Evolutionary conservation across 164 flowering plant genomes (phyloP).

Genomic region (Saururus chinensis): DNA sequence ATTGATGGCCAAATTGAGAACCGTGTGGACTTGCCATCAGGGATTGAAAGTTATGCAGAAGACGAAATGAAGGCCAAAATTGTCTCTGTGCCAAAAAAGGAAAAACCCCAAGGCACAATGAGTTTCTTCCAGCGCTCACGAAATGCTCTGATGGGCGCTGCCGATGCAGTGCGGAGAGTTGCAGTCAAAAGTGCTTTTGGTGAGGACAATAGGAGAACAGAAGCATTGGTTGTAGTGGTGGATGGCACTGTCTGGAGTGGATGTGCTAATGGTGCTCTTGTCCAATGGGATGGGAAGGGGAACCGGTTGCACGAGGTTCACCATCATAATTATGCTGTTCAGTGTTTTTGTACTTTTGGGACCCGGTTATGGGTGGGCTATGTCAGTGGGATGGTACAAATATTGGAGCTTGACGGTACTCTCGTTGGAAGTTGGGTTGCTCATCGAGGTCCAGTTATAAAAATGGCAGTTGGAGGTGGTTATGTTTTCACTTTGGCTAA

Average conservation of each 20-base stretch:
- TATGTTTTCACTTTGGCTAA: conserved; percentile 74
- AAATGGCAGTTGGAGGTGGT: conserved; percentile 56
- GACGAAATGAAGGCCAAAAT: conserved; percentile 71
- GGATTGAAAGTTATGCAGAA: conserved; percentile 42
- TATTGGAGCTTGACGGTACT: conserved; percentile 77
- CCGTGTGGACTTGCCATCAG: conserved; percentile 41
- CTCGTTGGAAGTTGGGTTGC: conserved; percentile 84
- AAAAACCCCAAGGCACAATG: conserved; percentile 45
- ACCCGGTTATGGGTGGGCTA: conserved; percentile 81
- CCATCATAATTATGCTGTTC: conserved; percentile 52
- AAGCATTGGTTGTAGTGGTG: conserved; percentile 45
- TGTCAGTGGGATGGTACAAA: conserved; percentile 61
- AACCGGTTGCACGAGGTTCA: conserved; percentile 62
- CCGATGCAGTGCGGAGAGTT: conserved; percentile 93
- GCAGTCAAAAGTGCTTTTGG: conserved; percentile 62
- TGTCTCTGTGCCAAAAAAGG: conserved; percentile 69
- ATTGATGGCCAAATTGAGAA: conserved; percentile 80
- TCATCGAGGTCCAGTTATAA: conserved; percentile 66
- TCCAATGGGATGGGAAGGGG: conserved; percentile 95
- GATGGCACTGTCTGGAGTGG: conserved; percentile 95
- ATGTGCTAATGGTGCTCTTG: conserved; percentile 67
- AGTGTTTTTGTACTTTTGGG: conserved; percentile 73
- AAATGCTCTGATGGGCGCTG: conserved; percentile 96
- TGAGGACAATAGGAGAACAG: conserved; percentile 70
- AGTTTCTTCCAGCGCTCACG: conserved; percentile 83